These are phyloP conservation scores for Fusarium papillatum DNA, from an alignment of 2,329 filamentous ascomycete species.

Conservation along the genomic window DNA sequence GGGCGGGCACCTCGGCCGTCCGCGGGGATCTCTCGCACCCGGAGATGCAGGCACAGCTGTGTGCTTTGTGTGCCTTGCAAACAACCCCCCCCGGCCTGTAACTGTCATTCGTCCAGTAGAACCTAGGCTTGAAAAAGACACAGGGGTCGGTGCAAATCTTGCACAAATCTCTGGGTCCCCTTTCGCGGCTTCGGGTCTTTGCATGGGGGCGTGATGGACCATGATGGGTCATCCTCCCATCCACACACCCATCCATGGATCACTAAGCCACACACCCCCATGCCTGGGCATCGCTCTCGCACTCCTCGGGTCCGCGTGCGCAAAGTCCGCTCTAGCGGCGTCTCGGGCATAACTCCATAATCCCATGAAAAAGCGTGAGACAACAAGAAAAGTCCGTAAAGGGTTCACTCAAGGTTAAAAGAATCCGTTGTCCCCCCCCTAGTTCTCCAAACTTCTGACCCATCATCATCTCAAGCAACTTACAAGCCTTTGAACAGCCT, in stretches of 20 bases:
- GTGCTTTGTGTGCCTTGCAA: background rate
- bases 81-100: background rate
- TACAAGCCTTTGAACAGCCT: conserved; percentile 13
- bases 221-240: conserved; percentile 22
- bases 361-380: conserved; percentile 38
- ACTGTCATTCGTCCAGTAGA: conserved; percentile 3
- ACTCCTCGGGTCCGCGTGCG: conserved; percentile 48
- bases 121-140: conserved; percentile 8
- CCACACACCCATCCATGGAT: conserved; percentile 16
- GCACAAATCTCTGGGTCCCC: conserved; percentile 7
- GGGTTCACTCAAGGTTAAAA: conserved; percentile 44
- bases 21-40: conserved; percentile 23
- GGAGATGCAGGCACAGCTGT: background rate
- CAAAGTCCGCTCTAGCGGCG: conserved; percentile 49
- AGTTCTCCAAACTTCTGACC: conserved; percentile 17
- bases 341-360: conserved; percentile 45
- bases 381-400: conserved; percentile 41
- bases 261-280: conserved; percentile 37
- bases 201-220: conserved; percentile 20
- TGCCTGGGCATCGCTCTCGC: conserved; percentile 31
- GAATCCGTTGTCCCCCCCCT: conserved; percentile 41
- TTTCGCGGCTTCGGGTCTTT: conserved; percentile 39
- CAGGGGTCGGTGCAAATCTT: conserved; percentile 27
- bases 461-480: conserved; percentile 22
- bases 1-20: conserved; percentile 20